phyloP scores from a whole-genome alignment of 148 eudicot genomes.

The Silene latifolia region DNA sequence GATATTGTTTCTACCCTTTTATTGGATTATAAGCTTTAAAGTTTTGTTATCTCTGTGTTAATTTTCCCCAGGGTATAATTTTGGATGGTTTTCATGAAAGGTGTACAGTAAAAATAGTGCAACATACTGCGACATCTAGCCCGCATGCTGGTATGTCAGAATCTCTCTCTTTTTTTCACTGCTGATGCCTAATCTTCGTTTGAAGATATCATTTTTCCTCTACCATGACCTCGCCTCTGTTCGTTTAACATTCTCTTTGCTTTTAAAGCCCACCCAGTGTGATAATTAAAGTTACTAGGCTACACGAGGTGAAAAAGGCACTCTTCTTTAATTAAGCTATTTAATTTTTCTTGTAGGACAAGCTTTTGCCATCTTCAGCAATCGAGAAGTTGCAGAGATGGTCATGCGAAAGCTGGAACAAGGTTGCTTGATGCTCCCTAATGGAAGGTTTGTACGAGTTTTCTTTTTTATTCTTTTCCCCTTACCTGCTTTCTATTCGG shows the following conservation, averaged over 20 bases:
- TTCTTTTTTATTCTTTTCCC: background rate
- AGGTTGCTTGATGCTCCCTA: conserved; percentile 56
- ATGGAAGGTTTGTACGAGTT: conserved; percentile 42
- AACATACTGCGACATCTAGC: conserved; percentile 41
- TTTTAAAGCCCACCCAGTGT: background rate
- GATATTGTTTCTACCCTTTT: background rate
- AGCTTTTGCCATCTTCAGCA: conserved; percentile 51
- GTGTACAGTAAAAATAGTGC: conserved; percentile 59
- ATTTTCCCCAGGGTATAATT: conserved; percentile 53
- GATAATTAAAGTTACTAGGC: background rate
- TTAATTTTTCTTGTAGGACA: conserved; percentile 34
- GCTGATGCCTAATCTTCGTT: background rate
- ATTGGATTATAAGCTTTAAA: background rate
- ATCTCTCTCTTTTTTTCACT: conserved; percentile 4
- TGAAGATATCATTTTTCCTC: background rate
- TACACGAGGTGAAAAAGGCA: background rate
- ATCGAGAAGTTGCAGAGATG: conserved; percentile 43
- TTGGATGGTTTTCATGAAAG: conserved; percentile 48
- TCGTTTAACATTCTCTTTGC: background rate
- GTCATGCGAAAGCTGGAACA: conserved; percentile 37
- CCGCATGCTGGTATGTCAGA: conserved; percentile 51
- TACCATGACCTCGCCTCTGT: background rate
- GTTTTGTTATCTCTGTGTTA: conserved; percentile 12
- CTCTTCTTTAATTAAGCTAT: background rate
- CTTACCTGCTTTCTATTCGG: background rate